Evolutionary conservation across 495 filamentous ascomycete genomes (phyloP), one percentile per base, ranked within the genome.

Genomic region (Terfezia claveryi): DNA sequence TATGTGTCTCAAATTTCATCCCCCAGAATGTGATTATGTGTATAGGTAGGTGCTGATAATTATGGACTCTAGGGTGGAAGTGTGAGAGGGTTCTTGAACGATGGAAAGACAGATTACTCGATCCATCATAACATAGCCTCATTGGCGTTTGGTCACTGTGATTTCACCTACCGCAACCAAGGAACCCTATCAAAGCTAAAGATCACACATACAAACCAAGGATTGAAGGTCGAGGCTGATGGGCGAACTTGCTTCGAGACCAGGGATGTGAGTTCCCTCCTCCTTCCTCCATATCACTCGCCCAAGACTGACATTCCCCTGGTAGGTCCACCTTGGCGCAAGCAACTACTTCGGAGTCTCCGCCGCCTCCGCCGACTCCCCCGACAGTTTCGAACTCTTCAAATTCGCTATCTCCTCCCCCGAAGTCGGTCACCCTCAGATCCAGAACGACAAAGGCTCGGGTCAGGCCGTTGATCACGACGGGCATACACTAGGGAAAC

Each of bases 381-480:
- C 91, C 0, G 91, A 98, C 67, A 92, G 86, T 32, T 94, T 94
- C 65, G 91, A 98, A 68, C 67, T 91, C 57, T 89, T 87, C 73
- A 93, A 89, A 61, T 77, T 96, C 62, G 70, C 83, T 38, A 73
- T 88, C 38, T 74, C 79, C 63, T 77, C 66, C 17, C 23, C 54
- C 27, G 60, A 66, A 23, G 51, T 49, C 27, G 20, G 14, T 8
- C 10, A 20, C 32, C 53, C 37, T 14, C 41, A 46, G 17, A 46
- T 46, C n/a, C 10, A 69, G 37, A 12, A 64, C 59, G 54, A 58
- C 65, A 52, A 59, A 60, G 50, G 55, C 64, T 16, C 62, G 58
- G 36, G 61, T 65, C 53, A 60, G 46, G 38, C 54, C 54, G 50
- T 57, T 55, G 20, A 51, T 52, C 20, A 57, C 66, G 27, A 62